Evolutionary conservation across 768 basidiomycete genomes (phyloP).

Genomic region (Lentinula edodes): DNA sequence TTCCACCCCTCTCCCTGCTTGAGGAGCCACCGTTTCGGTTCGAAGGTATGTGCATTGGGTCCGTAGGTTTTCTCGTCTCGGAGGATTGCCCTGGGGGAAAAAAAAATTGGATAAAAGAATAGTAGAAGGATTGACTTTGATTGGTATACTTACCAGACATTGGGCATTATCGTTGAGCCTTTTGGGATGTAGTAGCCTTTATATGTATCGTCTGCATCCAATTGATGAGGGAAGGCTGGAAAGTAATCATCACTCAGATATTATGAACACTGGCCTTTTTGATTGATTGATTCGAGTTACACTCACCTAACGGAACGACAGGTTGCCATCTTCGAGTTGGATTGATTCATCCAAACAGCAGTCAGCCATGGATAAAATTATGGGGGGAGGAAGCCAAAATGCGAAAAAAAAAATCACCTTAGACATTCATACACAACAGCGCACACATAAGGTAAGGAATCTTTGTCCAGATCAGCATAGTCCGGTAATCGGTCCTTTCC

Average conservation of each 20-base stretch:
- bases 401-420: background rate
- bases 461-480: background rate
- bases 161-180: conserved; percentile 27
- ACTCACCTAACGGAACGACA: background rate
- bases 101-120: background rate
- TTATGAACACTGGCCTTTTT: background rate
- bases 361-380: background rate
- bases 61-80: background rate
- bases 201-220: conserved; percentile 24
- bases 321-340: background rate
- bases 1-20: background rate
- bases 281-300: background rate
- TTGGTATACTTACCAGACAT: conserved; percentile 22
- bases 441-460: background rate
- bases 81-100: background rate
- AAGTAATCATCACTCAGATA: background rate
- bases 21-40: background rate
- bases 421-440: background rate
- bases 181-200: conserved; percentile 25
- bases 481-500: background rate
- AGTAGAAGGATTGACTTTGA: background rate
- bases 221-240: conserved; percentile 21
- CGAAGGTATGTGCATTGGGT: background rate
- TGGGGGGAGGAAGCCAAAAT: too few relatives aligned
- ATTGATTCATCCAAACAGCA: background rate